phyloP scores from a whole-genome alignment of 148 eudicot genomes.

The Limonium bicolor region DNA sequence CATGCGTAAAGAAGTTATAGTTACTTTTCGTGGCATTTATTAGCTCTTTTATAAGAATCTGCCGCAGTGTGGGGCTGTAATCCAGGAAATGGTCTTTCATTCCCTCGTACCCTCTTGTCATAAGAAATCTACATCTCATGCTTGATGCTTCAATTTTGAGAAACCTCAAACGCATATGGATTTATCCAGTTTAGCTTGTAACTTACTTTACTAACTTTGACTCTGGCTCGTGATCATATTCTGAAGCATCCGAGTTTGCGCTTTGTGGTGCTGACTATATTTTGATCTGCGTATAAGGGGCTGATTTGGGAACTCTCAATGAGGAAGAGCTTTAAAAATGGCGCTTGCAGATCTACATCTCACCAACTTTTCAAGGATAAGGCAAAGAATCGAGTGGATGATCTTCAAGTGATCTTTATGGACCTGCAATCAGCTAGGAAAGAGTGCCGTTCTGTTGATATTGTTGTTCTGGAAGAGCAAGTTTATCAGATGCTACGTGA shows the following conservation, averaged over 20 bases:
- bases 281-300: not conserved
- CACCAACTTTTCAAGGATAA: conserved; percentile 80
- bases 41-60: not conserved
- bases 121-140: not conserved
- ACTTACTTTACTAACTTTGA: not conserved
- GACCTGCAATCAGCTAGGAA: conserved; percentile 80
- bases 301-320: conserved; percentile 19
- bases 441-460: conserved; percentile 70
- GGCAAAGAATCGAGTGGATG: conserved; percentile 91
- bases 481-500: conserved; percentile 88
- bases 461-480: conserved; percentile 64
- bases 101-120: not conserved
- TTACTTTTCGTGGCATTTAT: not conserved
- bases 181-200: not conserved
- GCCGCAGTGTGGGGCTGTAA: not conserved
- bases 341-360: conserved; percentile 59
- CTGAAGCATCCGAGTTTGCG: not conserved
- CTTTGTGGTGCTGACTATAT: not conserved
- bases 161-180: no score
- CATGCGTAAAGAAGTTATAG: no score
- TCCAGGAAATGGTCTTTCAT: not conserved
- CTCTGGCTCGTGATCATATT: no score
- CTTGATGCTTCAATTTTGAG: not conserved
- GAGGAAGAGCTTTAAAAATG: conserved; percentile 70
- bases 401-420: conserved; percentile 72